Evolutionary conservation across 306 rosid genomes (phyloP).

Genomic region (Dalbergia cochinchinensis): DNA sequence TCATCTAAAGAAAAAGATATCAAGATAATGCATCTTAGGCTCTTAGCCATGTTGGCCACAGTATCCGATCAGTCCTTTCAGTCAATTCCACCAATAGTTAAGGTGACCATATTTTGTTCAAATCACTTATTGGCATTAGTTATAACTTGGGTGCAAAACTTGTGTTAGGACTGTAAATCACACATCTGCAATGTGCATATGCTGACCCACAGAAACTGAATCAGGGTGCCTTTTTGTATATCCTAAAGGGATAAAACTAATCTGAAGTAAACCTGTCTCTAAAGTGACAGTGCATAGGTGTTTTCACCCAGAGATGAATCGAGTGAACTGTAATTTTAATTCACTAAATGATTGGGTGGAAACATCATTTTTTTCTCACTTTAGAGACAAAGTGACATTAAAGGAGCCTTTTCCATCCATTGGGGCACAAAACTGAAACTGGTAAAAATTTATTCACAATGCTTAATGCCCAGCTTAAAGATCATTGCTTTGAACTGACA

Average conservation of each 20-base stretch:
- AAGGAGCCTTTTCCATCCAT: background rate
- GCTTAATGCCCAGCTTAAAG: slow-evolving; percentile 3
- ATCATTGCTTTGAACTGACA: background rate
- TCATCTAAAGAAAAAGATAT: slow-evolving; percentile 15
- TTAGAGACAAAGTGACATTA: background rate
- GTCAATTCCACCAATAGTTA: slow-evolving; percentile 11
- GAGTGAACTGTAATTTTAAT: background rate
- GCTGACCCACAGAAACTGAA: background rate
- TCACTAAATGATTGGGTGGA: background rate
- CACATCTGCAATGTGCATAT: background rate
- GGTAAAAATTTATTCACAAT: background rate
- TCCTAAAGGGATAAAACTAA: too few relatives aligned
- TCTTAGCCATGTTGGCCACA: slow-evolving; percentile 6
- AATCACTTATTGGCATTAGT: background rate
- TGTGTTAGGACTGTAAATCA: background rate
- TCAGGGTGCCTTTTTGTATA: background rate
- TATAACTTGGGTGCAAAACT: background rate
- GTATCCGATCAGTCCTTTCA: background rate
- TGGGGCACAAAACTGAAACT: background rate
- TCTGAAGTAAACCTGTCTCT: too few relatives aligned
- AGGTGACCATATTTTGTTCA: background rate
- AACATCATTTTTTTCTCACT: background rate
- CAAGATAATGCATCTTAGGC: slow-evolving; percentile 17
- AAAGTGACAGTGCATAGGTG: too few relatives aligned
- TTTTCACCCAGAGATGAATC: too few relatives aligned